Conservation (phyloP, 108 stramenopile genomes). For the Pseudonitzschia delicatissima region DNA sequence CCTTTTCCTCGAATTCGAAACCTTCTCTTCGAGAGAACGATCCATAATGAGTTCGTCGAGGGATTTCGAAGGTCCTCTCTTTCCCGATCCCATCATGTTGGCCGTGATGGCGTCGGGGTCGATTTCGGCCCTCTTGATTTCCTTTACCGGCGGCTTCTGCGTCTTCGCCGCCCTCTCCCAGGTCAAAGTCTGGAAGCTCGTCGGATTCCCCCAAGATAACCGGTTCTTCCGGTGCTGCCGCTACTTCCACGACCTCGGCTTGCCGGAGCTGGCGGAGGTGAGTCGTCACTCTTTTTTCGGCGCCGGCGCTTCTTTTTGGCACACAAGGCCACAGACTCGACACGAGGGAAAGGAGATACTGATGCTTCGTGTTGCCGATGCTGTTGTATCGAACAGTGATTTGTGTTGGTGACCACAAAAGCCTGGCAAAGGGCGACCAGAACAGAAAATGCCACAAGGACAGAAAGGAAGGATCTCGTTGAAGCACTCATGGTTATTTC, state of each 20-base stretch:
- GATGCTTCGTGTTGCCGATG: not conserved
- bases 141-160: not conserved
- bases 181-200: slow-evolving; percentile 78
- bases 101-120: slow-evolving; percentile 27
- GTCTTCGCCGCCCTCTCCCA: slow-evolving; percentile 43
- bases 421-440: not conserved
- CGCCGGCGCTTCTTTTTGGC: slow-evolving; percentile 38
- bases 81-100: slow-evolving; percentile 37
- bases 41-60: slow-evolving; percentile 45
- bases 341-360: not conserved
- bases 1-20: slow-evolving; percentile 48
- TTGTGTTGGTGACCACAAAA: not conserved
- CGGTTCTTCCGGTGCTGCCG: not conserved
- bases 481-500: too few species aligned
- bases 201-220: not conserved
- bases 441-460: not conserved
- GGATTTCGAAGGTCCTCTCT: slow-evolving; percentile 9
- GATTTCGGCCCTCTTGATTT: not conserved
- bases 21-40: slow-evolving; percentile 47
- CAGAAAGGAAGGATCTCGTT: not conserved
- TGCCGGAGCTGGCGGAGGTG: not conserved
- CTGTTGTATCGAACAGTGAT: not conserved
- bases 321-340: slow-evolving; percentile 1
- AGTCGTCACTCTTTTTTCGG: slow-evolving; percentile 10
- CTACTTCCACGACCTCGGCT: not conserved